These are phyloP conservation scores for Candida pseudoviswanathii DNA, from an alignment of 1,139 yeast species.

Conservation along the genomic window DNA sequence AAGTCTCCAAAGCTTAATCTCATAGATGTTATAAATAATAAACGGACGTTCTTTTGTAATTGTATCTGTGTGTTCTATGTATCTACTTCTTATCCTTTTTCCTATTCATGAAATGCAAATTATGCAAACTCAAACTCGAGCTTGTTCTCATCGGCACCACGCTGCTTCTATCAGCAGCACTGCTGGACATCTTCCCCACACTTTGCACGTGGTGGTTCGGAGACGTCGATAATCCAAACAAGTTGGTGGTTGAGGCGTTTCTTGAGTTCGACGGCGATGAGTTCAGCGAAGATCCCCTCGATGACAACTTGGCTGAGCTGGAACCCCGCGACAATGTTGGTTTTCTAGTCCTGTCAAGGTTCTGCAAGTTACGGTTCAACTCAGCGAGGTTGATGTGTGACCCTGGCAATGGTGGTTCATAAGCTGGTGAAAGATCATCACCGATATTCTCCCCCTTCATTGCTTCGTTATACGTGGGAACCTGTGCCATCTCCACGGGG, in stretches of 20 bases:
- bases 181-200: conserved; percentile 27
- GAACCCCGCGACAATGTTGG: conserved; percentile 24
- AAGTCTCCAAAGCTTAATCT: conserved; percentile 10
- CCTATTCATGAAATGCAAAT: conserved; percentile 29
- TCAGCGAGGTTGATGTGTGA: conserved; percentile 37
- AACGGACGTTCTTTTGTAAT: not conserved
- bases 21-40: not conserved
- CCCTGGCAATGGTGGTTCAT: conserved; percentile 57
- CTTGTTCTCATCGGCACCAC: conserved; percentile 25
- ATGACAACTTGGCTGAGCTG: conserved; percentile 22
- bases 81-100: conserved; percentile 20
- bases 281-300: conserved; percentile 21
- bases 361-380: conserved; percentile 18
- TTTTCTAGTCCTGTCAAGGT: conserved; percentile 10
- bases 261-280: conserved; percentile 35
- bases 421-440: conserved; percentile 51
- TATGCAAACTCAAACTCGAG: conserved; percentile 31
- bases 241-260: conserved; percentile 28
- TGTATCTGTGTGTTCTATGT: not conserved
- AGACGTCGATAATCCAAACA: conserved; percentile 12
- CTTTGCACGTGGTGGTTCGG: conserved; percentile 10
- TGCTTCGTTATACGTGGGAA: conserved; percentile 86
- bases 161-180: conserved; percentile 37
- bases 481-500: conserved; percentile 50
- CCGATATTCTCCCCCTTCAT: conserved; percentile 52